Evolutionary conservation across 164 flowering plant genomes (phyloP).

Genomic region (Paratinospora sagittata): DNA sequence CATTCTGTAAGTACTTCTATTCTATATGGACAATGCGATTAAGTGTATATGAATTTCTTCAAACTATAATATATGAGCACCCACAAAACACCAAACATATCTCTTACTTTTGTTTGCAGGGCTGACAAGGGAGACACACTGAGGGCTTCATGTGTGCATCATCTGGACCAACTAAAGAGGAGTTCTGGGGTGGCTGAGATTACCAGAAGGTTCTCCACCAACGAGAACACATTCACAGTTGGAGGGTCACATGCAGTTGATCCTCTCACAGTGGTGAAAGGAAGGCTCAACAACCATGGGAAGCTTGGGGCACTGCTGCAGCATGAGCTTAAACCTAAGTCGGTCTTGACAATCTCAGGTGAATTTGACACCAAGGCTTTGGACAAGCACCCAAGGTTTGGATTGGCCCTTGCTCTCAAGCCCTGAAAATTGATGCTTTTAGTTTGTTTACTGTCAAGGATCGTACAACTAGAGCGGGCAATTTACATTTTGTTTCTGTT

Average conservation of each 20-base stretch:
- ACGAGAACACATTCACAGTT: conserved; percentile 88
- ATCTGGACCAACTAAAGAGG: too few species aligned
- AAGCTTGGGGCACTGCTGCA: too few species aligned
- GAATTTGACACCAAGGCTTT: too few species aligned
- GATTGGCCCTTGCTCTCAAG: conserved; percentile 74
- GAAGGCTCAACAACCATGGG: conserved; percentile 87
- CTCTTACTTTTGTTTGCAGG: conserved; percentile 29
- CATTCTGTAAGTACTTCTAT: too few species aligned
- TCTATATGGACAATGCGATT: too few species aligned
- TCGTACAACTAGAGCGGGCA: too few species aligned
- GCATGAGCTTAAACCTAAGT: too few species aligned
- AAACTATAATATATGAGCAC: background rate
- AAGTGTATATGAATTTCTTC: too few species aligned
- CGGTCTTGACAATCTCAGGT: too few species aligned
- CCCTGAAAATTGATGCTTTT: conserved; percentile 40
- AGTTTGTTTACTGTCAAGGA: background rate
- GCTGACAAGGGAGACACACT: conserved; percentile 90
- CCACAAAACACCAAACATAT: background rate
- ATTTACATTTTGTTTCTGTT: too few species aligned
- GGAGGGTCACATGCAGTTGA: conserved; percentile 76
- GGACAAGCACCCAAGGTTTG: conserved; percentile 78
- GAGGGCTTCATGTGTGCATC: too few species aligned
- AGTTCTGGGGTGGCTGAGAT: conserved; percentile 72
- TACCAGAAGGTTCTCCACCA: conserved; percentile 70
- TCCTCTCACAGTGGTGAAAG: conserved; percentile 57